Base-by-base conservation (phyloP, 768 basidiomycete genomes). In the Pholiota microspora region DNA sequence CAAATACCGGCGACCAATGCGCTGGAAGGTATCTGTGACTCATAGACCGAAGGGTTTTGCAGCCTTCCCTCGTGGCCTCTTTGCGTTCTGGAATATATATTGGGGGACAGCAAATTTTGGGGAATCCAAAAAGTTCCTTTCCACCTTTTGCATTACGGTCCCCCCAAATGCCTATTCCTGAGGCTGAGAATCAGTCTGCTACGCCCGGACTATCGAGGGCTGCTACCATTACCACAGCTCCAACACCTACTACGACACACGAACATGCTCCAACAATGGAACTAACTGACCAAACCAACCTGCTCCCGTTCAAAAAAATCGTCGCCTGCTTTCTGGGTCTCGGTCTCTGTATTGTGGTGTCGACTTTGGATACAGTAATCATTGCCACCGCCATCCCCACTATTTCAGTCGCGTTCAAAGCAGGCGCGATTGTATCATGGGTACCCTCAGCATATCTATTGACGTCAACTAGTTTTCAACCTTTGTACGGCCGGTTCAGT, bases 301-400 rank as follows among this genome's bases (percentile, higher is more conserved):
- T 88, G 10, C 75, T 89, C 4, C 88, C 88, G 0, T 79, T 82
- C 64, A 78, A 73, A 53, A 83, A 84, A 65, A 73, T 89, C 38
- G 66, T 89, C 3, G 71, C 80, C 9, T 80, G 88, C 5, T 87
- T 89, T 61, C 63, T 76, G 1, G 81, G 86, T 5, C 73, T 89
- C 10, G 74, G 82, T 0, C 69, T 83, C 0, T 88, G 86, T 44
- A 77, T 84, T 9, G 73, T 85, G 42, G 81, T 86, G 44, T 80
- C 85, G 4, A 72, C 82, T 0, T 69, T 88, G 0, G 88, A 90
- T 64, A 85, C 87, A 9, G 88, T 88, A 7, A 84, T 89, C 45
- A 82, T 89, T 7, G 85, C 86, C 0, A 89, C 88, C 0, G 84
- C 87, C 1, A 71, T 91, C n/a, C 86, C 88, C 0, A 87, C 83